Base-by-base conservation (phyloP, 108 stramenopile species). In the Cyclotella atomus region DNA sequence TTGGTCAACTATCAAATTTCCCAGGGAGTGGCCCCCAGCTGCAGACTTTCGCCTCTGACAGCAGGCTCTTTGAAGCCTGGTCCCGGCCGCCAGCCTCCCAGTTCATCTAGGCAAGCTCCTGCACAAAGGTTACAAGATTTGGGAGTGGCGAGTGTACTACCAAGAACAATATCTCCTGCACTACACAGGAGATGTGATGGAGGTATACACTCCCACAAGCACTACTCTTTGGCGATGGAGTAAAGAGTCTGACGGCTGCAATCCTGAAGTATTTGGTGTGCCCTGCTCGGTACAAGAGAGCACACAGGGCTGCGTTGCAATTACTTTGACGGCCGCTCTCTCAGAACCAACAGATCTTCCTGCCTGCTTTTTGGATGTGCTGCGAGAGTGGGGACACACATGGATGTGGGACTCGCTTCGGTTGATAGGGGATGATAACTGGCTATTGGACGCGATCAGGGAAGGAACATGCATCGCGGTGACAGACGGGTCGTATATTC, bases 1-100 rank as follows among this genome's bases (percentile, higher is more conserved):
- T 34, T 74, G 73, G 73, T 74, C 73, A 2, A 65, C 12, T 0
- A 25, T 46, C 12, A n/a, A 20, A 3, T 74, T 30, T 20, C 64
- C 73, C n/a, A 5, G 29, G n/a, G 73, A 65, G 35, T 9, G 35
- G 41, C 64, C 56, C 0, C 2, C 64, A 15, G 0, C 55, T 2
- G 9, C 0, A 12, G 73, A 65, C 27, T 59, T 65, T 3, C 8
- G 21, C 6, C 0, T 74, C 0, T 74, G 73, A 45, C 28, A 30
- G 3, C 24, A 2, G 7, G 65, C 57, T 32, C 2, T 59, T 12
- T 28, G 20, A 17, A 10, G 17, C 25, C 28, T 71, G 3, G 55
- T 23, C 29, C 56, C 70, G 24, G 28, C 30, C 0, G 55, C 49
- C 30, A 12, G 70, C 2, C 23, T 46, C 17, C 6, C 6, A 0